Evolutionary conservation across 176 grass and related monocot species (phyloP).

Genomic region (bread wheat (Triticum aestivum)): DNA sequence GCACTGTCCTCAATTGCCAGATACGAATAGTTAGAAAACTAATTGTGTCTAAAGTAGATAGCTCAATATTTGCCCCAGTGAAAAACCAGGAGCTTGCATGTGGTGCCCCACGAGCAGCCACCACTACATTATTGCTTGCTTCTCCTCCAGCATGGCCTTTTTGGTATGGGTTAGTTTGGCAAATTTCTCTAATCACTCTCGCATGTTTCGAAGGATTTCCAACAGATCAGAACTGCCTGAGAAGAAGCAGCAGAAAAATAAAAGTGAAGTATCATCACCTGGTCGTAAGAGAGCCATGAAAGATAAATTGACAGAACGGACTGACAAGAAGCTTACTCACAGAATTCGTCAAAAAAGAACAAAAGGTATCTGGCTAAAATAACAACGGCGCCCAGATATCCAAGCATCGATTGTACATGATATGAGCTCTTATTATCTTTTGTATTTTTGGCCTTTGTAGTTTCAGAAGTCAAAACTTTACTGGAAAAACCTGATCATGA

Average conservation of each 20-base stretch:
- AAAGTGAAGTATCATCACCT: not conserved
- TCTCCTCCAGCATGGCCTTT: no score
- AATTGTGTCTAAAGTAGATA: not conserved
- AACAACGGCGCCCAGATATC: not conserved
- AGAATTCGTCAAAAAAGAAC: constrained; percentile 48
- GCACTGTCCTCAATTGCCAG: not conserved
- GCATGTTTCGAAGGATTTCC: no score
- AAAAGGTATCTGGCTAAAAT: constrained; percentile 43
- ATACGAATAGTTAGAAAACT: not conserved
- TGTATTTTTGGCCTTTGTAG: not conserved
- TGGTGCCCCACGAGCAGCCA: no score
- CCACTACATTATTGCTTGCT: no score
- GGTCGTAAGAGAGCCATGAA: constrained; percentile 33
- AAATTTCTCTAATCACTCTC: no score
- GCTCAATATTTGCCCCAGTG: not conserved
- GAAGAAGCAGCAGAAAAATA: not conserved
- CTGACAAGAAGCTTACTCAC: constrained; percentile 50
- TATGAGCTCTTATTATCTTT: not conserved
- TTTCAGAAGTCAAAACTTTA: constrained; percentile 52
- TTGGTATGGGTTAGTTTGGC: no score
- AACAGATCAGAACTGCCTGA: no score
- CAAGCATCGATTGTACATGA: not conserved
- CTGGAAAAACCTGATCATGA: constrained; percentile 47
- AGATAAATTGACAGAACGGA: constrained; percentile 16
- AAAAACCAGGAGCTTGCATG: no score